Evolutionary conservation across 305 asterid species (phyloP), one percentile per base, ranked within the genome.

Genomic region (Fraxinus latifolia): DNA sequence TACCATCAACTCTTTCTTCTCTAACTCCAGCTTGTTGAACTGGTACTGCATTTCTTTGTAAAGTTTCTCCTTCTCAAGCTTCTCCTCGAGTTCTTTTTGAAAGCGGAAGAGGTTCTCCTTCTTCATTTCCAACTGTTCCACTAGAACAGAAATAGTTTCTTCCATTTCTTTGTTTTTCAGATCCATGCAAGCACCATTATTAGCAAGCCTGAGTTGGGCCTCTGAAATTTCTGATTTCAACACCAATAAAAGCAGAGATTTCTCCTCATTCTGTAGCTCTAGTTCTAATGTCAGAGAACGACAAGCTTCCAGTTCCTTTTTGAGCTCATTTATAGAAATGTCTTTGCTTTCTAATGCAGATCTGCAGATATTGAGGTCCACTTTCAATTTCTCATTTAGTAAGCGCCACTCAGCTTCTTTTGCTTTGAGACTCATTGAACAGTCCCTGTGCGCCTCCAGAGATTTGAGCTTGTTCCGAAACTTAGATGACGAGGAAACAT

Each of bases 1-100:
- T 42, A 58, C 60, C 85, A 87, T 77, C 85, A 93, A 27, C 72
- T 94, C 99, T 82, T 89, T 86, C 82, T 92, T 95, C 80, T 94
- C 99, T 85, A 88, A 93, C 86, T 93, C 92, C 87, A 89, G 73
- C 83, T 87, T 89, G 85, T 84, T 90, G 82, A 90, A 87, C 82
- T 90, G 95, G 83, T 94, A 91, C 87, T 93, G 96, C 96, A 91
- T 94, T 83, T 95, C 99, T 79, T 89, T 94, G 89, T 90, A 87
- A 72, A 86, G 88, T 72, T 89, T 76, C 79, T 94, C 97, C 82
- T 84, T 90, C 82, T 82, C 89, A 29, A 89, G 87, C 83, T 92
- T 93, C 60, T 84, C 91, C 76, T 93, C 97, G 5, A 88, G 90
- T 84, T 91, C 94, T 37, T 84, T 80, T 15, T 87, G 92, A 73